phyloP scores from a whole-genome alignment of 371 early-diverging fungal genomes.

The Apophysomyces trapeziformis region DNA sequence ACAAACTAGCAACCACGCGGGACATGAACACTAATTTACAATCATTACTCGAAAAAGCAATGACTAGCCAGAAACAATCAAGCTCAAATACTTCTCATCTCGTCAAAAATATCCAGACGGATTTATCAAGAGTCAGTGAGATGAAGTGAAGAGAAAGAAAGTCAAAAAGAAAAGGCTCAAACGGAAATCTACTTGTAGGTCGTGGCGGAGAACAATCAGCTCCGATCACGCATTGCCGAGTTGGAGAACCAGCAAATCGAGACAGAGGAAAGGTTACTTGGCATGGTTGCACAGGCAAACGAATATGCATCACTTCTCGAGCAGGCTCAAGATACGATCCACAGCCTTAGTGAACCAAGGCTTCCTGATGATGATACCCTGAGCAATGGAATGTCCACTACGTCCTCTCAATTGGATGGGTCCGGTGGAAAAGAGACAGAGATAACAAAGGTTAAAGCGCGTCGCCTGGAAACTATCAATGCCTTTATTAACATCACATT shows the following conservation, averaged over 20 bases:
- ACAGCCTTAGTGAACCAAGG: conserved; percentile 54
- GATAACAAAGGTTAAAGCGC: conserved; percentile 48
- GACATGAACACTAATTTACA: conserved; percentile 67
- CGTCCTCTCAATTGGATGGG: conserved; percentile 33
- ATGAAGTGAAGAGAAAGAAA: neutral
- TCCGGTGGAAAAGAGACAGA: conserved; percentile 44
- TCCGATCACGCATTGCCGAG: conserved; percentile 63
- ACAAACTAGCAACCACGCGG: conserved; percentile 62
- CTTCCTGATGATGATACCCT: conserved; percentile 43
- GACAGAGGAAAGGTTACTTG: conserved; percentile 62
- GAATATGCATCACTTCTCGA: conserved; percentile 68
- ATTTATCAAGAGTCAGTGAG: conserved; percentile 57
- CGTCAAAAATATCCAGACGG: conserved; percentile 66
- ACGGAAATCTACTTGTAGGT: conserved; percentile 46
- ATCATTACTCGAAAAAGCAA: conserved; percentile 56
- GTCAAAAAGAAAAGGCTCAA: neutral
- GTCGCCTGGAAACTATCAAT: neutral
- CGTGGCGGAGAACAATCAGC: conserved; percentile 62
- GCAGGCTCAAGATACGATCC: conserved; percentile 72
- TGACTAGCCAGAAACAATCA: conserved; percentile 64
- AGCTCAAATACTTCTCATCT: conserved; percentile 65
- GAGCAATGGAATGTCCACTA: conserved; percentile 29
- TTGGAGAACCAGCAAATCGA: conserved; percentile 65
- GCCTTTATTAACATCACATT: neutral
- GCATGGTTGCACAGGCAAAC: conserved; percentile 67